Evolutionary conservation across 2,329 filamentous ascomycete species (phyloP).

Genomic region (Zymoseptoria passerinii): DNA sequence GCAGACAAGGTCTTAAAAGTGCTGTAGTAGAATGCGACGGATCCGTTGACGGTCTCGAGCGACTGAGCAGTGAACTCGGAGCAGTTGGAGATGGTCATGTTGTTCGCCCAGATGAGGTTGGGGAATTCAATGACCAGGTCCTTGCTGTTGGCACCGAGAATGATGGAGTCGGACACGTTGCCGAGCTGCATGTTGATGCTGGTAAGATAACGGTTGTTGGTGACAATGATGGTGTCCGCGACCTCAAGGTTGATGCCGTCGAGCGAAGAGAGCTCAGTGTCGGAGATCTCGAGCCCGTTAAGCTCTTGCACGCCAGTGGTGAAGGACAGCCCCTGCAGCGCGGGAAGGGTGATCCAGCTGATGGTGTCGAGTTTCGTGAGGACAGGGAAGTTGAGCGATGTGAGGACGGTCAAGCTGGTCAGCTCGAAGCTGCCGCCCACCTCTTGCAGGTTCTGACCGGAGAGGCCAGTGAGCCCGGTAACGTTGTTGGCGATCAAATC

Average conservation of each 20-base stretch:
- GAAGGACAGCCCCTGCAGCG: slow-evolving; percentile 53
- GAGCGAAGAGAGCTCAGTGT: slow-evolving; percentile 74
- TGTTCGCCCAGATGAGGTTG: slow-evolving; percentile 67
- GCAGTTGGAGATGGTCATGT: slow-evolving; percentile 77
- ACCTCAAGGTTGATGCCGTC: slow-evolving; percentile 70
- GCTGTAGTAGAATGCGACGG: slow-evolving; percentile 79
- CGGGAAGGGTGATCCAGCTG: slow-evolving; percentile 62
- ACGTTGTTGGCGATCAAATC: slow-evolving; percentile 45
- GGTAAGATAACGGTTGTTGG: slow-evolving; percentile 80
- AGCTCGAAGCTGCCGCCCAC: slow-evolving; percentile 67
- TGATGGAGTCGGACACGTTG: slow-evolving; percentile 63
- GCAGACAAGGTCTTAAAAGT: slow-evolving; percentile 53
- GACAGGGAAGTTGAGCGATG: slow-evolving; percentile 55
- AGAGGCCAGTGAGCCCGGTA: slow-evolving; percentile 56
- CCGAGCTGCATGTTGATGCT: slow-evolving; percentile 67
- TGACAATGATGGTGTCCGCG: slow-evolving; percentile 68
- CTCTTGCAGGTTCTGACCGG: slow-evolving; percentile 50
- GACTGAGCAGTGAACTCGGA: slow-evolving; percentile 65
- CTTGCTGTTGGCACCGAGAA: slow-evolving; percentile 71
- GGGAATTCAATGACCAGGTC: slow-evolving; percentile 65
- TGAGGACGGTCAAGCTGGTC: slow-evolving; percentile 59
- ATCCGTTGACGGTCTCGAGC: slow-evolving; percentile 64
- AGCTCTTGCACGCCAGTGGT: slow-evolving; percentile 59
- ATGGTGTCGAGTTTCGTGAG: slow-evolving; percentile 61
- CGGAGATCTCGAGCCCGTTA: slow-evolving; percentile 63